A percentile compares a stretch with the other conserved stretches of the same genome.
These are phyloP conservation scores for Monilinia vaccinii-corymbosi DNA, from an alignment of 2,329 filamentous ascomycete species.

Conservation along the genomic window DNA sequence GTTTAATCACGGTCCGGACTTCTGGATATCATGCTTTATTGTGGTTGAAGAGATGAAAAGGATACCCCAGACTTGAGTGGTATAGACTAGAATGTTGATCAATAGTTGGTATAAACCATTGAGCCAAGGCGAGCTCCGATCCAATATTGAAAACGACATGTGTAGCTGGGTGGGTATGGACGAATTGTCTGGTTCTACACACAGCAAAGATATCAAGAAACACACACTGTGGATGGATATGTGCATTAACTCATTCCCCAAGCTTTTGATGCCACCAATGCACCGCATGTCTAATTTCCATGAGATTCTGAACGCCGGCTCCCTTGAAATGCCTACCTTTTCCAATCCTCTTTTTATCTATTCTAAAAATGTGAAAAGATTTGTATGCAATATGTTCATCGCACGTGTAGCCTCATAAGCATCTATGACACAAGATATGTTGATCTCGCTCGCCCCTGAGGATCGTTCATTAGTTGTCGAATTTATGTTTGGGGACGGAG, in stretches of 20 bases:
- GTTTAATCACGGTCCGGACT: neutral
- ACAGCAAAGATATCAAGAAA: neutral
- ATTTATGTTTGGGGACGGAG: neutral
- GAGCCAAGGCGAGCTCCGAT: neutral
- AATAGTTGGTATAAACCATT: neutral
- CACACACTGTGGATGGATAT: slow-evolving; percentile 1
- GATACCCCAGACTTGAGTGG: neutral
- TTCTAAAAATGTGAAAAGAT: slow-evolving; percentile 92
- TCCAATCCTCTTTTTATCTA: slow-evolving; percentile 16
- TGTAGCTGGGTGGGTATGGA: neutral
- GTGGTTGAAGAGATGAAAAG: neutral
- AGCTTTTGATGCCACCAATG: neutral
- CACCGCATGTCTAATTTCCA: slow-evolving; percentile 1
- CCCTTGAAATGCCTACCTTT: neutral
- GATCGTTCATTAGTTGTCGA: neutral
- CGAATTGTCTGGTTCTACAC: neutral
- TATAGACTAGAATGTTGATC: neutral
- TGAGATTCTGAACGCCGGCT: slow-evolving; percentile 2
- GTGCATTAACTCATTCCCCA: neutral
- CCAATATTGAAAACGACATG: neutral
- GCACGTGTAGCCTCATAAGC: slow-evolving; percentile 83
- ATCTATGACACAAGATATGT: slow-evolving; percentile 96
- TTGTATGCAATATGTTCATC: slow-evolving; percentile 93
- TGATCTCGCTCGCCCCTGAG: slow-evolving; percentile 91
- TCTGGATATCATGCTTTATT: neutral